Base-by-base conservation (phyloP, 2,329 filamentous ascomycete genomes). In the Monosporascus sp. region DNA sequence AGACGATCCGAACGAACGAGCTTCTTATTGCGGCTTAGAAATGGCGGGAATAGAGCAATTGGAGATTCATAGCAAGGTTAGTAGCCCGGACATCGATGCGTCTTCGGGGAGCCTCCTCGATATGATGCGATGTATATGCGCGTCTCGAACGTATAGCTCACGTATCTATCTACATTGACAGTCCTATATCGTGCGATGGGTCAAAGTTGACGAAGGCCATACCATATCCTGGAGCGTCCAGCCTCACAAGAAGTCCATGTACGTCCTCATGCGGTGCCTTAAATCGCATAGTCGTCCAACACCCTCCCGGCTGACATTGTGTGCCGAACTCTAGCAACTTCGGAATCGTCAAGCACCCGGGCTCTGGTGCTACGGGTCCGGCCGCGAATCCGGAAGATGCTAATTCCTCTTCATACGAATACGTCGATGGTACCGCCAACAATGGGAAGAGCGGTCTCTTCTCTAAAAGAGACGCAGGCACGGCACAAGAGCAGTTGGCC, bases 161-260 rank as follows among this genome's bases (percentile, higher is more conserved):
- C 43, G 20, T 46, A 7, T 46, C 11, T 46, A 17, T 46, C 15
- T 11, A 35, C 11, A 61, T 62, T 57, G 56, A 52, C 62, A 97
- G 94, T 96, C 91, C 59, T 99, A 99, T 74, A 91, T 99, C 63
- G 90, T 99, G 53, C 90, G 94, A 67, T 99, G 94, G 93, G 89
- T 97, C 62, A 88, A 90, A 68, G 93, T 97, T 62, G 86, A 91
- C 52, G 86, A 90, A 59, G 88, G 88, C 51, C 87, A 96, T 71
- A 96, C 92, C 49, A 91, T 99, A 64, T 96, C 92, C 17, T 99
- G 94, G 94, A 97, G 90, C 66, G 84, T 99, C 39, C 92, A 97
- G 68, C 94, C 94, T 44, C 91, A 97, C 72, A 97, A 96, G 77
- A 97, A 97, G 75, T 97, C 93, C 54, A 88, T 99, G 85, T 87